These are phyloP conservation scores for Akanthomyces dipterigenus DNA, from an alignment of 2,329 filamentous ascomycete species.

Conservation along the genomic window DNA sequence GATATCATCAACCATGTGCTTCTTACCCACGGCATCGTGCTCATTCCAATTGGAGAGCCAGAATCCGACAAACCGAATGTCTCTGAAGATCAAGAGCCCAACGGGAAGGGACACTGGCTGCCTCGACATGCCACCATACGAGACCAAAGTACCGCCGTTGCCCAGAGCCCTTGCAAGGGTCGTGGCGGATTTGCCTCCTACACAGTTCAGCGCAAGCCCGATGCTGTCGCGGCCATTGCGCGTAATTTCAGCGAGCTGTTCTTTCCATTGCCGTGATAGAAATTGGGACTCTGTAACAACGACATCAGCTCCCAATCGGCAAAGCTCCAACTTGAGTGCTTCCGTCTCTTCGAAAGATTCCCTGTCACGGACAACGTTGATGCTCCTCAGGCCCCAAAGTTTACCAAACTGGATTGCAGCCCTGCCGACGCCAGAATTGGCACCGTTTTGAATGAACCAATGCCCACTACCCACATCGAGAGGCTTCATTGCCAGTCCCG, in stretches of 20 bases:
- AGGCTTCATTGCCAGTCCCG: conserved; percentile 38
- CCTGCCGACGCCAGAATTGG: conserved; percentile 86
- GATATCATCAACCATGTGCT: conserved; percentile 77
- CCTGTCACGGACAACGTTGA: conserved; percentile 80
- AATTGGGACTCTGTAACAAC: conserved; percentile 53
- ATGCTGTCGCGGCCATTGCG: conserved; percentile 65
- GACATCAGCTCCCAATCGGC: conserved; percentile 47
- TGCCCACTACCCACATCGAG: conserved; percentile 52
- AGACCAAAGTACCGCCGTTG: conserved; percentile 69
- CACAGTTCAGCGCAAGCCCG: conserved; percentile 81
- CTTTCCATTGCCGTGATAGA: conserved; percentile 52
- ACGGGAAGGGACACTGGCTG: conserved; percentile 78
- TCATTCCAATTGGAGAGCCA: conserved; percentile 92
- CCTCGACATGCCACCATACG: conserved; percentile 92
- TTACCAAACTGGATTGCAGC: conserved; percentile 82
- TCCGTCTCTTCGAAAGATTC: conserved; percentile 58
- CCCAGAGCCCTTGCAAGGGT: conserved; percentile 69
- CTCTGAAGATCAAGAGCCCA: conserved; percentile 85
- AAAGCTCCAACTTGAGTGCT: conserved; percentile 45
- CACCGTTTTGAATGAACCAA: conserved; percentile 96
- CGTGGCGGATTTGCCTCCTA: conserved; percentile 79
- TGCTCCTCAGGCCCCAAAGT: conserved; percentile 82
- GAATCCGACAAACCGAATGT: conserved; percentile 83
- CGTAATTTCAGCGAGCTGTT: conserved; percentile 58
- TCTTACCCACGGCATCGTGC: conserved; percentile 64